Base-by-base conservation (phyloP, 2,329 filamentous ascomycete species). In the Diplodia intermedia region DNA sequence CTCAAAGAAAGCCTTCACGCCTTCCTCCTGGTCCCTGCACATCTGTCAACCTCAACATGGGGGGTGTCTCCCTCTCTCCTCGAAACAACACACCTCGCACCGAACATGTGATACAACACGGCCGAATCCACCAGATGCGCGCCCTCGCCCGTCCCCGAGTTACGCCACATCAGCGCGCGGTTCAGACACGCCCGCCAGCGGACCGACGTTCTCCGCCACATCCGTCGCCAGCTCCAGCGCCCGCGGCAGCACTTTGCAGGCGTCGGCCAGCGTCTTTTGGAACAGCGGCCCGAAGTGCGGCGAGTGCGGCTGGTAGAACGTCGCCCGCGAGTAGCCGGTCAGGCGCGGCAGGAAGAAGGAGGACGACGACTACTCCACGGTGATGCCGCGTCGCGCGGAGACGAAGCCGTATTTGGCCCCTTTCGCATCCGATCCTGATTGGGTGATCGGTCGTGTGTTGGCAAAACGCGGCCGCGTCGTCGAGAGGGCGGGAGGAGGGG, bases 311-410 rank as follows among this genome's bases (percentile, higher is more conserved):
- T 40, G 66, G 49, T 56, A 71, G 14, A 61, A 67, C 14, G 66
- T 49, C 6, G 69, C 68, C 8, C 67, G 68, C 1, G 60, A 63
- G 61, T 66, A 68, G 15, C 70, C 70, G 54, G 70, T 65, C 15
- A 71, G 60, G 14, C 70, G 70, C 33, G 70, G 70, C 3, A 71
- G 50, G 50, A 70, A 69, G 57, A 56, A 71, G 6, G 70, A 69
- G 18, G 57, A 68, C 33, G 55, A 67, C 3, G 70, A 61, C n/a
- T 70, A 61, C n/a, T 70, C 70, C 69, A 69, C 70, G 4, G 66
- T 68, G 23, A 70, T 63, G 5, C 69, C 69, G 8, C 67, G 50
- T 15, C 70, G 40, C 4, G 68, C 63, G 65, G 70, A 71, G 36
- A 69, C 67, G 65, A 71, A 71, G 29, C 70, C 70, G 47, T 65